phyloP scores from a whole-genome alignment of 1,139 yeast species.

The Candida sp. region DNA sequence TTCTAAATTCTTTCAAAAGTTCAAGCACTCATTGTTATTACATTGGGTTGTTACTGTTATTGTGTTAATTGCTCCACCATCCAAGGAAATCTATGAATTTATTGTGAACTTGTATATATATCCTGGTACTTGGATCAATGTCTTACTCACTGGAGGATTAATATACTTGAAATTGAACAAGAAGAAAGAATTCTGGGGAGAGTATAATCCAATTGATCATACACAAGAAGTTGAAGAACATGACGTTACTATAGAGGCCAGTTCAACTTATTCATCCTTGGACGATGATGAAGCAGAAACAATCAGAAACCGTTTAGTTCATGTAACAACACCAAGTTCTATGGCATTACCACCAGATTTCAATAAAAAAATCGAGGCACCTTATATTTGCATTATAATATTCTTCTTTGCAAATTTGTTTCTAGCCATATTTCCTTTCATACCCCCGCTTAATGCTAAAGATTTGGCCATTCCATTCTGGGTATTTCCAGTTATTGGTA shows the following conservation, averaged over 20 bases:
- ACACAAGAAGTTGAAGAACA: constrained; percentile 1
- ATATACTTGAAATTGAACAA: constrained; percentile 33
- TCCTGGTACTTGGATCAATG: constrained; percentile 52
- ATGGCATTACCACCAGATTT: constrained; percentile 3
- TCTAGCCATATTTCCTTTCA: constrained; percentile 54
- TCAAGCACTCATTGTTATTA: constrained; percentile 39
- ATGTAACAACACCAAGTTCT: constrained; percentile 1
- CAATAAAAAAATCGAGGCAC: constrained; percentile 16
- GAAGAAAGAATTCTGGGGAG: constrained; percentile 30
- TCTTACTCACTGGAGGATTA: constrained; percentile 38
- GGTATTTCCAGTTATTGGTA: constrained; percentile 55
- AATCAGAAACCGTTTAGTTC: constrained; percentile 3
- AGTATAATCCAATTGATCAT: constrained; percentile 12
- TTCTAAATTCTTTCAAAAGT: constrained; percentile 51
- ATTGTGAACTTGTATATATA: constrained; percentile 48
- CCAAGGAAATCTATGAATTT: constrained; percentile 45
- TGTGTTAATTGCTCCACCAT: constrained; percentile 44
- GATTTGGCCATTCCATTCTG: constrained; percentile 46
- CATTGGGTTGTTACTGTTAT: constrained; percentile 50
- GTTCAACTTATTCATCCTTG: constrained; percentile 1
- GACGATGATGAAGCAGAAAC: constrained; percentile 8
- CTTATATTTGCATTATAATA: constrained; percentile 25
- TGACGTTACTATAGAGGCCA: not conserved
- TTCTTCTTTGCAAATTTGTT: constrained; percentile 50
- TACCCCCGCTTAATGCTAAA: constrained; percentile 45